phyloP scores from a whole-genome alignment of 2,329 filamentous ascomycete species.

The Alternaria postmessia region DNA sequence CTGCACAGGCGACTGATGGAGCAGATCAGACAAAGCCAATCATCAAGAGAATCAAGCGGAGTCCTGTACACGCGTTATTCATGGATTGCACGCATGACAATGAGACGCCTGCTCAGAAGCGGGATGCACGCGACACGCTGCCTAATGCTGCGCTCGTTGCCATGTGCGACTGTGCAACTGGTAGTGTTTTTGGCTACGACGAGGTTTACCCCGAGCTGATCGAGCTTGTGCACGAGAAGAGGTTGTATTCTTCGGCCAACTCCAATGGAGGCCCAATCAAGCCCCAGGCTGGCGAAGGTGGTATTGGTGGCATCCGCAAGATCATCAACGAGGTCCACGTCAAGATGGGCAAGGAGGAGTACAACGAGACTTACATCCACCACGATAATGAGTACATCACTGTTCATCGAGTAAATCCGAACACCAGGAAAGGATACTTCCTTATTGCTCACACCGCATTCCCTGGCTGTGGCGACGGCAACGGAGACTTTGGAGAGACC shows the following conservation, averaged over 20 bases:
- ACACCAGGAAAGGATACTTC: conserved; percentile 92
- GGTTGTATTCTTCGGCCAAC: conserved; percentile 80
- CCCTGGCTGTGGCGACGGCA: conserved; percentile 85
- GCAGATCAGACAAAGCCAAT: conserved; percentile 50
- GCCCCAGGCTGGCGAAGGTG: conserved; percentile 74
- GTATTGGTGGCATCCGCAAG: conserved; percentile 91
- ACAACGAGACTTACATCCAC: conserved; percentile 94
- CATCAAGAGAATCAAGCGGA: conserved; percentile 83
- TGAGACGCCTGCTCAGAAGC: conserved; percentile 92
- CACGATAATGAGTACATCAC: conserved; percentile 97
- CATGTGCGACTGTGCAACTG: conserved; percentile 94
- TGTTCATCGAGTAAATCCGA: conserved; percentile 91
- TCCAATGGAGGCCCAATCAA: conserved; percentile 68
- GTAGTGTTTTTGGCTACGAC: conserved; percentile 98
- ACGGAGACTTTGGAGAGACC: conserved; percentile 80
- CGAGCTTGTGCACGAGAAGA: conserved; percentile 90
- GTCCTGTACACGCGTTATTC: conserved; percentile 89
- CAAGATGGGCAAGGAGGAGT: conserved; percentile 93
- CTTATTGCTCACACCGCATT: conserved; percentile 96
- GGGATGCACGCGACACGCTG: conserved; percentile 91
- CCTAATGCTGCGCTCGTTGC: conserved; percentile 92
- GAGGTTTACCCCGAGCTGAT: conserved; percentile 93
- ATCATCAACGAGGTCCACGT: conserved; percentile 94
- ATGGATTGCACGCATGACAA: conserved; percentile 99
- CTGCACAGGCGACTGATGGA: conserved; percentile 56